Evolutionary conservation across 139 green algal genomes (phyloP).

Genomic region (Closterium sp.): DNA sequence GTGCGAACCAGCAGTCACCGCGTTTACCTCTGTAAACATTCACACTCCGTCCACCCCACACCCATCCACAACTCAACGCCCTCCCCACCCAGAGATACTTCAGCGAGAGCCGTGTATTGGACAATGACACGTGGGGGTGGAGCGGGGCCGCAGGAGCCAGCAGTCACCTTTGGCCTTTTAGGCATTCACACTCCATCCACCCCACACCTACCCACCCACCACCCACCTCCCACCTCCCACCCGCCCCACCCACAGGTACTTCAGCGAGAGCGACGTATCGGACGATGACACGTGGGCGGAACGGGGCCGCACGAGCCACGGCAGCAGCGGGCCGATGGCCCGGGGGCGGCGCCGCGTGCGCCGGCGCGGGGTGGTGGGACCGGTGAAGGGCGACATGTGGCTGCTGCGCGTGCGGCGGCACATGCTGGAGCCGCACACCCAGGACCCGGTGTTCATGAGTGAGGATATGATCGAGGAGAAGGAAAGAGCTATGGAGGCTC

Average conservation of each 20-base stretch:
- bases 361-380: not conserved
- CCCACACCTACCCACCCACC: not conserved
- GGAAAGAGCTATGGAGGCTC: not conserved
- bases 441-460: constrained; percentile 4
- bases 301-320: not conserved
- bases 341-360: not conserved
- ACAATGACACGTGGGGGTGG: too few relatives aligned
- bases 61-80: too few relatives aligned
- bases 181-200: not conserved
- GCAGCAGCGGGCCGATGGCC: not conserved
- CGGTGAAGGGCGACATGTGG: not conserved
- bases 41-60: too few relatives aligned
- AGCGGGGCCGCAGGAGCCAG: too few relatives aligned
- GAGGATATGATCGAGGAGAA: constrained; percentile 1
- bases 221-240: too few relatives aligned
- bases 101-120: too few relatives aligned
- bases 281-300: not conserved
- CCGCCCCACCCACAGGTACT: not conserved
- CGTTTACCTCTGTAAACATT: too few relatives aligned
- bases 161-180: too few relatives aligned
- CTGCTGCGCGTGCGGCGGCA: not conserved
- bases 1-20: too few relatives aligned
- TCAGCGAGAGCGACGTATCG: not conserved
- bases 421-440: not conserved
- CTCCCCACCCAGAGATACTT: too few relatives aligned